These are phyloP conservation scores for Petrea volubilis DNA, from an alignment of 257 asterid species.

Conservation along the genomic window DNA sequence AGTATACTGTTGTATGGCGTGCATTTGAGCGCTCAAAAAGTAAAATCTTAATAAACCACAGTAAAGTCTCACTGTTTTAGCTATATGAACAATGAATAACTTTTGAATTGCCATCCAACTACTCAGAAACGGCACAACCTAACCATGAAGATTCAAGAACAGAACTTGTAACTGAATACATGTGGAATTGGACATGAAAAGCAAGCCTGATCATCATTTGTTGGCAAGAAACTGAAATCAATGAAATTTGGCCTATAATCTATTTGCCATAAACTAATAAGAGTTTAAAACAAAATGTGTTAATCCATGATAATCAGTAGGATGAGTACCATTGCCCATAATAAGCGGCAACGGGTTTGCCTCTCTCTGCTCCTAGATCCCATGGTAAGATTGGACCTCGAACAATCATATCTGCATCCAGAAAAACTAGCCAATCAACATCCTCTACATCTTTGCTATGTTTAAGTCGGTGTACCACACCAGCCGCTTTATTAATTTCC, in stretches of 20 bases:
- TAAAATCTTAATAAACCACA: not conserved
- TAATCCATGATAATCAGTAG: not conserved
- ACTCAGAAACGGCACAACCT: not conserved
- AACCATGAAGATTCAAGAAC: not conserved
- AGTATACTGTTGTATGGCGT: too few relatives aligned
- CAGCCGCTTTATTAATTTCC: constrained; percentile 97
- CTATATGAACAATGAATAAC: not conserved
- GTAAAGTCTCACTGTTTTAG: not conserved
- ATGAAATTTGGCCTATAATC: not conserved
- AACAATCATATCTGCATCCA: constrained; percentile 93
- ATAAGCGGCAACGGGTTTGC: constrained; percentile 91
- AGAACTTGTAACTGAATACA: not conserved
- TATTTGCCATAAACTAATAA: not conserved
- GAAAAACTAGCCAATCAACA: constrained; percentile 95
- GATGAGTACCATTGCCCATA: constrained; percentile 62
- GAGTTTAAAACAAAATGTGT: not conserved
- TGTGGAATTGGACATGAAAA: not conserved
- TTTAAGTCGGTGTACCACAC: constrained; percentile 87
- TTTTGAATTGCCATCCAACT: not conserved
- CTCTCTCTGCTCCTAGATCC: constrained; percentile 99
- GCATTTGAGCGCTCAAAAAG: not conserved
- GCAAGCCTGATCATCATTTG: not conserved
- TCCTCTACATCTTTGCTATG: constrained; percentile 84
- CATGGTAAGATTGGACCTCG: constrained; percentile 96
- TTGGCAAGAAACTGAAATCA: not conserved